Percentiles rank a stretch among this genome's conserved stretches.
Evolutionary conservation across 139 green algal genomes (phyloP).

Genomic region (Micractinium sp.): DNA sequence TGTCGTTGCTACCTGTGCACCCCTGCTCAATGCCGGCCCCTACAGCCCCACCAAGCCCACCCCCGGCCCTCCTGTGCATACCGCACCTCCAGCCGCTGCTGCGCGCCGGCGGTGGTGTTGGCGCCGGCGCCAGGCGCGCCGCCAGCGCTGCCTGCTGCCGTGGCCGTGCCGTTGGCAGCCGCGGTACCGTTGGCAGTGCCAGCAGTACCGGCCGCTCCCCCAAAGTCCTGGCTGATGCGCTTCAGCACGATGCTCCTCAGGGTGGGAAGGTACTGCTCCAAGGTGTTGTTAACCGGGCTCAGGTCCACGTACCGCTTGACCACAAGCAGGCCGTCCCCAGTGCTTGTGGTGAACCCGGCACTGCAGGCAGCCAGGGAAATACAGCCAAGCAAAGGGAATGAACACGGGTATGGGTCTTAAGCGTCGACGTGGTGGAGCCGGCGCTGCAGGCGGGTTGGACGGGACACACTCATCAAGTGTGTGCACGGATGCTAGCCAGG

Average conservation of each 20-base stretch:
- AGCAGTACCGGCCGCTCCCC: neutral
- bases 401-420: no score
- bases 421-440: no score
- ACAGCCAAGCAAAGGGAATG: neutral
- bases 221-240: neutral
- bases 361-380: neutral
- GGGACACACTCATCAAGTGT: no score
- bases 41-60: neutral
- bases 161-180: neutral
- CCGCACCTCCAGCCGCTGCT: neutral
- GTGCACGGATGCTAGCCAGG: no score
- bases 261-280: neutral
- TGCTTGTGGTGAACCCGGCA: neutral
- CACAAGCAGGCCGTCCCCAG: slow-evolving; percentile 12
- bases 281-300: neutral
- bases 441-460: no score
- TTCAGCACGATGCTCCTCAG: neutral
- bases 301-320: neutral
- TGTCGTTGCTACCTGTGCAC: no score
- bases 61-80: neutral
- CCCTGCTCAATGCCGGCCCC: no score
- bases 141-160: no score
- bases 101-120: neutral
- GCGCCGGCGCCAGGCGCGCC: neutral
- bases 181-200: neutral